phyloP scores from a whole-genome alignment of 345 rosid genomes.

The Eucalyptus regnans region DNA sequence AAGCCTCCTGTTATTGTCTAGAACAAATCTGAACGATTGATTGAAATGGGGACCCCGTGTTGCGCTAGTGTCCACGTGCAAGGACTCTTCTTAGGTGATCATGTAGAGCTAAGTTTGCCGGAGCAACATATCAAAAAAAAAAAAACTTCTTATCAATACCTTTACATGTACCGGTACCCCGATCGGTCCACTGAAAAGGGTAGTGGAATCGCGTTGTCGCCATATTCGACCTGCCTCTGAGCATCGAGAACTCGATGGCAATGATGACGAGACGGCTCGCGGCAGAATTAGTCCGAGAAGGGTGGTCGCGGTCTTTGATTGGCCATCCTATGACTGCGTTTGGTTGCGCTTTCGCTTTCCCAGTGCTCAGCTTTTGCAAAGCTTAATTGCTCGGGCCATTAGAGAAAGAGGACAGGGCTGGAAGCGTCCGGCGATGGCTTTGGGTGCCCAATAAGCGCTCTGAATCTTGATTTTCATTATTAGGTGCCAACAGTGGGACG shows the following conservation, averaged over 20 bases:
- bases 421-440: neutral
- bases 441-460: neutral
- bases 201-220: neutral
- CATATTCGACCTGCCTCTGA: neutral
- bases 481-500: neutral
- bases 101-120: neutral
- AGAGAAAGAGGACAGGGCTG: neutral
- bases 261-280: neutral
- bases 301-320: neutral
- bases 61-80: neutral
- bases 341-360: neutral
- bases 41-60: neutral
- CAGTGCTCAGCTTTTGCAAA: neutral
- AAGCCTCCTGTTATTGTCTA: neutral
- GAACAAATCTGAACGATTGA: neutral
- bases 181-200: neutral
- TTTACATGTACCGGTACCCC: rapidly evolving
- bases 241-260: neutral
- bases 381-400: neutral
- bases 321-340: neutral
- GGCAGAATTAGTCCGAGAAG: neutral
- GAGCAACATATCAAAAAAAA: neutral
- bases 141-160: neutral
- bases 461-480: neutral
- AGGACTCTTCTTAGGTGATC: neutral